Percentiles rank a stretch among this genome's conserved stretches.
Conservation (phyloP, 2,329 filamentous ascomycete genomes). For the Rutstroemia sp. region DNA sequence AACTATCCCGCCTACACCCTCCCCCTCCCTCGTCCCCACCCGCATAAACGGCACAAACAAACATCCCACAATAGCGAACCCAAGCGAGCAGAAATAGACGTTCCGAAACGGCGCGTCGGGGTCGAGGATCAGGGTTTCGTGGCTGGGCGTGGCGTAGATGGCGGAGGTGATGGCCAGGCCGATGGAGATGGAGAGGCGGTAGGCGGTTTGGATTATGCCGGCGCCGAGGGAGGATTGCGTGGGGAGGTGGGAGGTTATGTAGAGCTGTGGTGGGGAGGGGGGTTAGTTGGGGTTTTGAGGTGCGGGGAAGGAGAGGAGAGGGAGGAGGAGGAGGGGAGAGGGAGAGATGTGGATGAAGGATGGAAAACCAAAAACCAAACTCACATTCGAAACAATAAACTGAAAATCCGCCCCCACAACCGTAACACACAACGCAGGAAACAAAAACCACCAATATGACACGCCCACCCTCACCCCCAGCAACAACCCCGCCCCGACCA, state of each 20-base stretch:
- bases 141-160: slow-evolving; percentile 33
- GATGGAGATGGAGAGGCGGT: slow-evolving; percentile 39
- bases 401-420: slow-evolving; percentile 63
- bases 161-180: slow-evolving; percentile 57
- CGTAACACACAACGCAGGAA: slow-evolving; percentile 51
- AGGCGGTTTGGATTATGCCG: slow-evolving; percentile 61
- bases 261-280: slow-evolving; percentile 44
- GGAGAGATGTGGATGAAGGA: no score
- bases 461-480: slow-evolving; percentile 47
- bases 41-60: slow-evolving; percentile 44
- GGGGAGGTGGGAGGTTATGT: slow-evolving; percentile 59
- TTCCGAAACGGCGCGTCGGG: slow-evolving; percentile 42
- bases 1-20: no score
- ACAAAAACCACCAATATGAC: slow-evolving; percentile 59
- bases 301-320: background rate
- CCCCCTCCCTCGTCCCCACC: no score
- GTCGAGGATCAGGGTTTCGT: slow-evolving; percentile 30
- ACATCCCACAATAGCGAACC: slow-evolving; percentile 36
- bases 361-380: slow-evolving; percentile 26
- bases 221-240: slow-evolving; percentile 55
- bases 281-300: background rate
- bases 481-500: slow-evolving; percentile 41
- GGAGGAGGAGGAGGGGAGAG: background rate
- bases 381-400: slow-evolving; percentile 61
- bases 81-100: slow-evolving; percentile 43